A percentile compares a stretch with the other conserved stretches of the same genome.
phyloP scores from a whole-genome alignment of 495 filamentous ascomycete genomes.

The Trichocladium antarcticum region DNA sequence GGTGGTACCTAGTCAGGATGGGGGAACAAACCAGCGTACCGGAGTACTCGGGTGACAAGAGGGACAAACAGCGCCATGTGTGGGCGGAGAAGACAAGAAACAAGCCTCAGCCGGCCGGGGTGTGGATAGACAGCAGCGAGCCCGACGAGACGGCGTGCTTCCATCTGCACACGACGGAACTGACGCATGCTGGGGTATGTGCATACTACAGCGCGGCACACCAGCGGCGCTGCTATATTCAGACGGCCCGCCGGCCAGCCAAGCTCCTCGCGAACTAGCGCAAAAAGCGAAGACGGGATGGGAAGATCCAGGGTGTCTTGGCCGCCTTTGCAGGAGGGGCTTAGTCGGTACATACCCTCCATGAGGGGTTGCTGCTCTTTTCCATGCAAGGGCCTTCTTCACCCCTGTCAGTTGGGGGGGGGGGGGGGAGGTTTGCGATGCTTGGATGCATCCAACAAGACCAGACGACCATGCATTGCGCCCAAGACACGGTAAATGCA shows the following conservation, averaged over 20 bases:
- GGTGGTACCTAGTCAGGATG: constrained; percentile 20
- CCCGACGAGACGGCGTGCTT: constrained; percentile 1
- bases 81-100: constrained; percentile 6
- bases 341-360: constrained; percentile 15
- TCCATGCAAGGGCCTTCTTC: constrained; percentile 5
- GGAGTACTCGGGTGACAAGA: constrained; percentile 7
- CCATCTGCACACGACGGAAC: constrained; percentile 8
- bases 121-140: constrained; percentile 5
- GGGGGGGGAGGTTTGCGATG: too few relatives aligned
- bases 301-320: constrained; percentile 18
- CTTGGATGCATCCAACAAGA: too few relatives aligned
- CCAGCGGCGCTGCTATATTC: constrained; percentile 40
- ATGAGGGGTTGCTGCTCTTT: constrained; percentile 14
- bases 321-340: constrained; percentile 19
- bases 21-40: constrained; percentile 12
- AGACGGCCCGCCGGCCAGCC: constrained; percentile 21
- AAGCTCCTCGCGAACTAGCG: constrained; percentile 9
- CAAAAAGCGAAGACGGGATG: constrained; percentile 20
- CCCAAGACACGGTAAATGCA: too few relatives aligned
- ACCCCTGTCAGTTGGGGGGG: too few relatives aligned
- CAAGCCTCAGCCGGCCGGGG: constrained; percentile 19
- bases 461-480: too few relatives aligned
- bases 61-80: neutral
- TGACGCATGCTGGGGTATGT: constrained; percentile 8
- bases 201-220: constrained; percentile 20